Conservation (phyloP, 140 eudicot genomes). For the Cichorium intybus region DNA sequence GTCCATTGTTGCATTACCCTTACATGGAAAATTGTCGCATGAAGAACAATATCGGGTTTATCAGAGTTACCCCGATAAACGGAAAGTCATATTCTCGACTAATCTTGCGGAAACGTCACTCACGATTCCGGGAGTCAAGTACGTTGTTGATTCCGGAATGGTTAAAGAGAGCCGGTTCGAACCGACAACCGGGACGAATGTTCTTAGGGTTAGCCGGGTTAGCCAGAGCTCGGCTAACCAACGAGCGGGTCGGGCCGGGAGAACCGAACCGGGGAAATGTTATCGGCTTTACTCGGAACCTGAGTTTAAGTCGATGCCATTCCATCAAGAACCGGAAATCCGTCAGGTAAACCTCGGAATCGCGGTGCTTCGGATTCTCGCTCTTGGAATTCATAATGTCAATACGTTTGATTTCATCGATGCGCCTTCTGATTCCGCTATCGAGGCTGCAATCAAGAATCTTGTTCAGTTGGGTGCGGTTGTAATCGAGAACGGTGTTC, state of each 20-base stretch:
- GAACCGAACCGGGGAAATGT: conserved; percentile 90
- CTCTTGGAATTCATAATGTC: conserved; percentile 60
- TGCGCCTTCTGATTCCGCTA: conserved; percentile 61
- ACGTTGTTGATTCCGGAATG: conserved; percentile 94
- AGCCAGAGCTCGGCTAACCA: conserved; percentile 96
- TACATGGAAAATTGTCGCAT: conserved; percentile 75
- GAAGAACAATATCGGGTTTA: conserved; percentile 75
- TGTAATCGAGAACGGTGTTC: conserved; percentile 30
- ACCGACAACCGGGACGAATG: conserved; percentile 82
- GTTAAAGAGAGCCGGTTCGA: conserved; percentile 77
- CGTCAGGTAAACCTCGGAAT: conserved; percentile 91
- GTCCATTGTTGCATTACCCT: conserved; percentile 54
- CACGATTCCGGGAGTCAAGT: conserved; percentile 93
- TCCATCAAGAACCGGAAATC: conserved; percentile 89
- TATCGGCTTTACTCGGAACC: conserved; percentile 62
- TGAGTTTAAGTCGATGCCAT: conserved; percentile 55
- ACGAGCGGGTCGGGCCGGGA: conserved; percentile 95
- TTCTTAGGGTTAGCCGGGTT: conserved; percentile 63
- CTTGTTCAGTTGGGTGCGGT: conserved; percentile 79
- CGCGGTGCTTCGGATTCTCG: conserved; percentile 75
- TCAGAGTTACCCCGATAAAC: conserved; percentile 48
- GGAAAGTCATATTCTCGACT: conserved; percentile 83
- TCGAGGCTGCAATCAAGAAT: conserved; percentile 67
- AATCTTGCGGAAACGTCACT: conserved; percentile 93
- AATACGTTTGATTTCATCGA: conserved; percentile 76